Evolutionary conservation across 2,329 filamentous ascomycete species (phyloP).

Genomic region (Bertia moriformis): DNA sequence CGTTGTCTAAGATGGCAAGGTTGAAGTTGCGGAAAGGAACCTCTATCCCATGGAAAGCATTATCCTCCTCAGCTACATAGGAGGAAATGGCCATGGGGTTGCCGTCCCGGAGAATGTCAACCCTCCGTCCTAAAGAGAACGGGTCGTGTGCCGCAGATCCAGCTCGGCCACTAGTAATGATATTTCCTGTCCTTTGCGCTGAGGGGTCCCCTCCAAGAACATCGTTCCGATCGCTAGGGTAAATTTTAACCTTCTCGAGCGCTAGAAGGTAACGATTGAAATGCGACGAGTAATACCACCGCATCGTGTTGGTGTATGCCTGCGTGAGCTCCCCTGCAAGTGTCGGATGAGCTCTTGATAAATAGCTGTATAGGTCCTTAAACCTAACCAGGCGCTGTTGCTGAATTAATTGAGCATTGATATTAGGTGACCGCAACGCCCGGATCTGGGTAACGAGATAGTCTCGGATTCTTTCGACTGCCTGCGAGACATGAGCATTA

Average conservation of each 20-base stretch:
- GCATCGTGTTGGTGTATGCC: slow-evolving; percentile 96
- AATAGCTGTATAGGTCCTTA: slow-evolving; percentile 75
- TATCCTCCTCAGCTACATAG: slow-evolving; percentile 82
- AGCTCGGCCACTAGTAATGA: neutral
- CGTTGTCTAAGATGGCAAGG: slow-evolving; percentile 82
- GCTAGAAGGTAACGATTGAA: slow-evolving; percentile 78
- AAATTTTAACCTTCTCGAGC: slow-evolving; percentile 71
- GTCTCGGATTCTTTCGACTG: slow-evolving; percentile 85
- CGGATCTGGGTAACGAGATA: slow-evolving; percentile 92
- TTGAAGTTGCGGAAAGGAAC: slow-evolving; percentile 89
- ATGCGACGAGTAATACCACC: slow-evolving; percentile 91
- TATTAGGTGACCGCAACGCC: slow-evolving; percentile 80
- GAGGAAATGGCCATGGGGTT: slow-evolving; percentile 69
- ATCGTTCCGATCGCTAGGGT: slow-evolving; percentile 70
- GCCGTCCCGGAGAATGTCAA: slow-evolving; percentile 64
- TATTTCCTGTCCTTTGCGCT: neutral
- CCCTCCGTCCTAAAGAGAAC: slow-evolving; percentile 74
- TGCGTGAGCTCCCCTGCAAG: slow-evolving; percentile 80
- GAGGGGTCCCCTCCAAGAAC: slow-evolving; percentile 68
- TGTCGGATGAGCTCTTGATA: slow-evolving; percentile 67
- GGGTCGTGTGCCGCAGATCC: slow-evolving; percentile 56
- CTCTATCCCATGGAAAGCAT: slow-evolving; percentile 73
- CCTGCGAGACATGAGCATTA: slow-evolving; percentile 28
- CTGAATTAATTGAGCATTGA: slow-evolving; percentile 94
- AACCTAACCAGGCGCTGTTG: slow-evolving; percentile 80